Percentiles rank a stretch among this genome's conserved stretches.
Conservation (phyloP, 1,284 basidiomycete genomes). For the Polyporus tsugae region DNA sequence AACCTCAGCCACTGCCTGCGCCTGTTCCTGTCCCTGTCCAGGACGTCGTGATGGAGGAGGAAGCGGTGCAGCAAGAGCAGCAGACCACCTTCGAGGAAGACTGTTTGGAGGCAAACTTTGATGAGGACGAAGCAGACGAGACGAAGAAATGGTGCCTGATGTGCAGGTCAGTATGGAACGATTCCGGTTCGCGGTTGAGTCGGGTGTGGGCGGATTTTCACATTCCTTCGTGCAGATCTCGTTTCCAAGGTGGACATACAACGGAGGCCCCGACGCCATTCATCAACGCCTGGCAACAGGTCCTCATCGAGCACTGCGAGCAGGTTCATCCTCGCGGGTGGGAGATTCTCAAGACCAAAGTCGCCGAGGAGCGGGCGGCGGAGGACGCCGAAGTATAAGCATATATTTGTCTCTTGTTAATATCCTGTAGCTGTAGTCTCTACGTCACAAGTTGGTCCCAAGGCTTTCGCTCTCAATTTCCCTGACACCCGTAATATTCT, state of each 20-base stretch:
- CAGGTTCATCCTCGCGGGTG: slow-evolving; percentile 36
- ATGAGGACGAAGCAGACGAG: slow-evolving; percentile 49
- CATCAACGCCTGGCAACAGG: slow-evolving; percentile 38
- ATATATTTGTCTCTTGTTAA: slow-evolving; percentile 33
- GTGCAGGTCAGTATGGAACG: slow-evolving; percentile 55
- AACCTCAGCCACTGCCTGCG: neutral
- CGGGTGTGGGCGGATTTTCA: slow-evolving; percentile 37
- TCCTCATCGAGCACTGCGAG: slow-evolving; percentile 41
- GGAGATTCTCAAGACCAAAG: slow-evolving; percentile 30
- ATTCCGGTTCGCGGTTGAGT: neutral
- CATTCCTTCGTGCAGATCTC: slow-evolving; percentile 37
- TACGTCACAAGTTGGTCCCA: slow-evolving; percentile 41
- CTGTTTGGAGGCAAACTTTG: slow-evolving; percentile 1
- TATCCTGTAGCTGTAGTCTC: neutral
- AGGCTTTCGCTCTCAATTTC: slow-evolving; percentile 36
- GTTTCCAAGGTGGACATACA: slow-evolving; percentile 40
- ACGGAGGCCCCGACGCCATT: slow-evolving; percentile 44
- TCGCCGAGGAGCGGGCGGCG: slow-evolving; percentile 22
- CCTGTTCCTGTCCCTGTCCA: slow-evolving; percentile 24
- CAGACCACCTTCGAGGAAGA: slow-evolving; percentile 41
- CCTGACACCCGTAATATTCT: too few relatives aligned
- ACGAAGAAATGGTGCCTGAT: slow-evolving; percentile 50
- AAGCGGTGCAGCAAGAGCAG: slow-evolving; percentile 44
- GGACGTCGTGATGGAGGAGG: slow-evolving; percentile 41
- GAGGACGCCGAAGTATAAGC: slow-evolving; percentile 12